Evolutionary conservation across 495 filamentous ascomycete species (phyloP).

Genomic region (Aspergillus conjunctus): DNA sequence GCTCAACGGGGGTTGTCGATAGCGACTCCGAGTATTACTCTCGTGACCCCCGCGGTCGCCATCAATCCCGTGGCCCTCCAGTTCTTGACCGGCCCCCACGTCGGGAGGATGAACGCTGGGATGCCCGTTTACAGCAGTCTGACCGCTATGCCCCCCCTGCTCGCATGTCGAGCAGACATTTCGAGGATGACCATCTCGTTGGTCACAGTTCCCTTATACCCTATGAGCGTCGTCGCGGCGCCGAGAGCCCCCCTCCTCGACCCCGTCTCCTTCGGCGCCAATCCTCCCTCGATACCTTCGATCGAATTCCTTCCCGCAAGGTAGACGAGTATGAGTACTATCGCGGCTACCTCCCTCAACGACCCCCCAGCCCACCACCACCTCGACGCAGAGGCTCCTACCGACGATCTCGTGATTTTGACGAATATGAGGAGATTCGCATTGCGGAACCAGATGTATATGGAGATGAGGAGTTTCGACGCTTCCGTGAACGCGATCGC

Average conservation of each 20-base stretch:
- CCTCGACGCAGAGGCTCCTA: constrained; percentile 38
- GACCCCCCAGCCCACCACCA: constrained; percentile 41
- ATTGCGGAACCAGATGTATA: constrained; percentile 67
- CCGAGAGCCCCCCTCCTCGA: constrained; percentile 46
- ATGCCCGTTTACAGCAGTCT: constrained; percentile 54
- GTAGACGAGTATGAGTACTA: constrained; percentile 54
- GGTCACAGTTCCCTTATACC: constrained; percentile 42
- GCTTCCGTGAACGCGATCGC: constrained; percentile 56
- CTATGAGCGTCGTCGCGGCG: constrained; percentile 42
- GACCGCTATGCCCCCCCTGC: constrained; percentile 59
- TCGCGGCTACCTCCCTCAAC: constrained; percentile 40
- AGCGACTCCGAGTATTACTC: constrained; percentile 52
- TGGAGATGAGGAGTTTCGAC: constrained; percentile 67
- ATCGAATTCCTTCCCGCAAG: constrained; percentile 62
- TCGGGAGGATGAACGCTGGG: constrained; percentile 54
- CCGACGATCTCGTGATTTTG: constrained; percentile 49
- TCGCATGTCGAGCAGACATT: constrained; percentile 48
- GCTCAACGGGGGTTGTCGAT: constrained; percentile 43
- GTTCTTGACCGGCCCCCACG: constrained; percentile 45
- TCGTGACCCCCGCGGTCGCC: constrained; percentile 50
- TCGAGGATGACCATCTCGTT: constrained; percentile 55
- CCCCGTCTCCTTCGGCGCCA: constrained; percentile 66
- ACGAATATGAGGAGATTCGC: constrained; percentile 65
- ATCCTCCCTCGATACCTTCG: constrained; percentile 72
- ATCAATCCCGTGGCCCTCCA: constrained; percentile 44